Conservation (phyloP, 1,284 basidiomycete genomes). For the Sporisorium exsertum region DNA sequence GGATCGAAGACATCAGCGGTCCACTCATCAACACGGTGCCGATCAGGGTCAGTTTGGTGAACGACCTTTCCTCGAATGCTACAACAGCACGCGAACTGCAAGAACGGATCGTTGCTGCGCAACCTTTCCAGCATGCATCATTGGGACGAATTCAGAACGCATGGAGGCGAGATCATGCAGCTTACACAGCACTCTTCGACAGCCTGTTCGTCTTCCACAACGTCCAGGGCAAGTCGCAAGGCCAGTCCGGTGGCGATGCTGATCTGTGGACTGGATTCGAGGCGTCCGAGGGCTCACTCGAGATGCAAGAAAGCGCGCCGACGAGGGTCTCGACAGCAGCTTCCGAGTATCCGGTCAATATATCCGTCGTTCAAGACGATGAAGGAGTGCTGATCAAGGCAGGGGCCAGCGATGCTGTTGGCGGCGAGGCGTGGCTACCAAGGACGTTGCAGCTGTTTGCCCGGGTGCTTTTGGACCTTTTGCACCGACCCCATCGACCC, state of each 20-base stretch:
- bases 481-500: constrained; percentile 9
- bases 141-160: constrained; percentile 11
- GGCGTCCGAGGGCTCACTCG: neutral
- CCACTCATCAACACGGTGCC: constrained; percentile 31
- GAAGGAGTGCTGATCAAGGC: constrained; percentile 13
- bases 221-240: constrained; percentile 3
- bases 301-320: neutral
- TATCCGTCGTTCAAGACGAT: constrained; percentile 19
- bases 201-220: constrained; percentile 20
- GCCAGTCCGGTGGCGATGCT: neutral
- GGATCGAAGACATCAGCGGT: constrained; percentile 23
- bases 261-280: constrained; percentile 2
- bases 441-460: constrained; percentile 8
- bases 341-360: constrained; percentile 31
- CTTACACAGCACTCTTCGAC: constrained; percentile 9
- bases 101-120: constrained; percentile 7
- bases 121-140: constrained; percentile 28
- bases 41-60: constrained; percentile 8
- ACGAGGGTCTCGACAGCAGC: constrained; percentile 2
- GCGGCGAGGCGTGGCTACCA: constrained; percentile 13
- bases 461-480: constrained; percentile 11
- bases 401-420: constrained; percentile 20
- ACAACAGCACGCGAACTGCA: constrained; percentile 11
- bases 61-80: constrained; percentile 13
- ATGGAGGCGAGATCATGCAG: constrained; percentile 1